Evolutionary conservation across 768 basidiomycete species (phyloP).

Genomic region (Butyriboletus loyo): DNA sequence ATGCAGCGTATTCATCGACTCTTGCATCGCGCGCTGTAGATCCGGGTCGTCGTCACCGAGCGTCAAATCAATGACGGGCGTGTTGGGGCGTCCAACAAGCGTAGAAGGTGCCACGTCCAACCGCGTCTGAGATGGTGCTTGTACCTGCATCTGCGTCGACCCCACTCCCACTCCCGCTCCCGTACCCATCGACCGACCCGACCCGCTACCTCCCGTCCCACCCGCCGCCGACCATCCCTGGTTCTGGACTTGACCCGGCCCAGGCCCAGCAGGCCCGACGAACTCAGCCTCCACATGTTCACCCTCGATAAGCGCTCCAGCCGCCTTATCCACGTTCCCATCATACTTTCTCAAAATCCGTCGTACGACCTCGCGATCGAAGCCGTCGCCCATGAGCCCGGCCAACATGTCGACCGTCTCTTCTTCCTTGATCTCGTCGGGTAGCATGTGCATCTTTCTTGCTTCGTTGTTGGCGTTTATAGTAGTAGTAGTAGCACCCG

Average conservation of each 20-base stretch:
- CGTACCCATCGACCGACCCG: slow-evolving; percentile 4
- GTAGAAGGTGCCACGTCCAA: slow-evolving; percentile 4
- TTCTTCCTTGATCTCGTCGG: slow-evolving; percentile 29
- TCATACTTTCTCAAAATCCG: slow-evolving; percentile 59
- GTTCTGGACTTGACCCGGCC: slow-evolving; percentile 6
- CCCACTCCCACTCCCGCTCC: background rate
- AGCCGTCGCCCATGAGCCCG: slow-evolving; percentile 38
- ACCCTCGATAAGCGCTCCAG: slow-evolving; percentile 51
- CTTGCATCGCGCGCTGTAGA: slow-evolving; percentile 49
- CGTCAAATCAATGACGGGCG: slow-evolving; percentile 57
- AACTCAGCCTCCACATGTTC: slow-evolving; percentile 42
- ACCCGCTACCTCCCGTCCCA: background rate
- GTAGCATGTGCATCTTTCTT: slow-evolving; percentile 16
- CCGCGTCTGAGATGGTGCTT: slow-evolving; percentile 10
- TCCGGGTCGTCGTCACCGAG: slow-evolving; percentile 48
- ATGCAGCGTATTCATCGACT: slow-evolving; percentile 45
- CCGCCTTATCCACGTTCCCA: slow-evolving; percentile 56
- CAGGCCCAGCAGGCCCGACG: background rate
- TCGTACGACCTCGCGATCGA: slow-evolving; percentile 46
- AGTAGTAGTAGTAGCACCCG: background rate
- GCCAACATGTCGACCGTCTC: slow-evolving; percentile 33
- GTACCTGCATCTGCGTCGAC: background rate
- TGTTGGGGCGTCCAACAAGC: slow-evolving; percentile 22
- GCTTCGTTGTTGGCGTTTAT: background rate
- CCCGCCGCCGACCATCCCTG: slow-evolving; percentile 5